Conservation (phyloP, 257 asterid species). For the Datura wrightii region DNA sequence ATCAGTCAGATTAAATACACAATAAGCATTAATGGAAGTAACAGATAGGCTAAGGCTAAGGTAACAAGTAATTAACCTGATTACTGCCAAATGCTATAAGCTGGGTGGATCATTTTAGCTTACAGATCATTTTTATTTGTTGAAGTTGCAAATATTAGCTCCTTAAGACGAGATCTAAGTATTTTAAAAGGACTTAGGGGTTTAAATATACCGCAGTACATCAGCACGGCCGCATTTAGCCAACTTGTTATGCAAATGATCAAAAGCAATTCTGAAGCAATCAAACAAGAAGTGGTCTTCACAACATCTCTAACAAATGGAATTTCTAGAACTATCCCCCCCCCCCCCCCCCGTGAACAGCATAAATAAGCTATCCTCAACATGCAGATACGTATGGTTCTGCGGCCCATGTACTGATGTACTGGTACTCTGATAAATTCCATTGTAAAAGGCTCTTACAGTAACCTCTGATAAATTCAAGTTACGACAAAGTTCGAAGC, state of each 20-base stretch:
- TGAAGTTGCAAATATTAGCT: not conserved
- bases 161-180: not conserved
- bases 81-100: not conserved
- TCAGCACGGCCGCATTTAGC: not conserved
- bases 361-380: not conserved
- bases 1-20: not conserved
- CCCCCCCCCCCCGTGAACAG: not conserved
- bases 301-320: not conserved
- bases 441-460: not conserved
- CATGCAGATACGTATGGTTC: not conserved
- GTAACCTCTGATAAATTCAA: not conserved
- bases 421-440: not conserved
- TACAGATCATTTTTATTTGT: not conserved
- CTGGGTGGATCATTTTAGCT: not conserved
- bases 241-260: not conserved
- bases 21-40: not conserved
- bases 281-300: not conserved
- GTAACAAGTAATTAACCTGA: not conserved
- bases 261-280: not conserved
- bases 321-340: not conserved
- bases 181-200: not conserved
- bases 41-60: not conserved
- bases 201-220: not conserved
- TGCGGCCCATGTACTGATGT: not conserved
- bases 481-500: not conserved